Percentiles rank a stretch among this genome's conserved stretches.
Evolutionary conservation across 306 rosid species (phyloP).

Genomic region (Amphicarpaea edgeworthii): DNA sequence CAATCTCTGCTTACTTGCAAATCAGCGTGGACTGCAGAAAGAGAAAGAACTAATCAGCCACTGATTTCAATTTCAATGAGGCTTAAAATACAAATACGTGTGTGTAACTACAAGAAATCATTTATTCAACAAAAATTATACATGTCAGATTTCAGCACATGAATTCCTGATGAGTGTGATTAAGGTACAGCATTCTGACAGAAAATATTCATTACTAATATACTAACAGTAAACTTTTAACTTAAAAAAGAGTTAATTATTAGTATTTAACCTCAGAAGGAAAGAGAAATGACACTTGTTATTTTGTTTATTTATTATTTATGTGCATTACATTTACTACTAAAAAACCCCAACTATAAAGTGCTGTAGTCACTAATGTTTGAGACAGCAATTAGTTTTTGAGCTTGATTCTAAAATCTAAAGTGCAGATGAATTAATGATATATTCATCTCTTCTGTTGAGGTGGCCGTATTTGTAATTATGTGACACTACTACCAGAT

Average conservation of each 20-base stretch:
- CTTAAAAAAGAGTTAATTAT: background rate
- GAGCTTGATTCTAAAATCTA: background rate
- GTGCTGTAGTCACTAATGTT: background rate
- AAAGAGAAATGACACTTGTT: background rate
- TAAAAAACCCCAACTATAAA: background rate
- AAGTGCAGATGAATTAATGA: background rate
- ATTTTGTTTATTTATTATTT: no score
- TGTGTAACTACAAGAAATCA: background rate
- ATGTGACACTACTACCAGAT: background rate
- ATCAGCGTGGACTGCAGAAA: constrained; percentile 71
- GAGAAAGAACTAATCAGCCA: constrained; percentile 33
- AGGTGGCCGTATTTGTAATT: constrained; percentile 4
- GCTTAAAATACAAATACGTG: background rate
- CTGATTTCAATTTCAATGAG: background rate
- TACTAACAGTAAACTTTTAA: background rate
- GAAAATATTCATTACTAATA: background rate
- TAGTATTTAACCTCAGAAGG: background rate
- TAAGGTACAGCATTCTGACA: background rate
- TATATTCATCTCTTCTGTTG: background rate
- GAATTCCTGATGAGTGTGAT: background rate
- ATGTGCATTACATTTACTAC: no score
- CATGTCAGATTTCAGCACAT: background rate
- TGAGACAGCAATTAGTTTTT: background rate
- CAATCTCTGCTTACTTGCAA: constrained; percentile 2
- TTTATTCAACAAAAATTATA: constrained; percentile 1